Base-by-base conservation (phyloP, 2,329 filamentous ascomycete genomes). In the Akanthomyces dipterigenus region DNA sequence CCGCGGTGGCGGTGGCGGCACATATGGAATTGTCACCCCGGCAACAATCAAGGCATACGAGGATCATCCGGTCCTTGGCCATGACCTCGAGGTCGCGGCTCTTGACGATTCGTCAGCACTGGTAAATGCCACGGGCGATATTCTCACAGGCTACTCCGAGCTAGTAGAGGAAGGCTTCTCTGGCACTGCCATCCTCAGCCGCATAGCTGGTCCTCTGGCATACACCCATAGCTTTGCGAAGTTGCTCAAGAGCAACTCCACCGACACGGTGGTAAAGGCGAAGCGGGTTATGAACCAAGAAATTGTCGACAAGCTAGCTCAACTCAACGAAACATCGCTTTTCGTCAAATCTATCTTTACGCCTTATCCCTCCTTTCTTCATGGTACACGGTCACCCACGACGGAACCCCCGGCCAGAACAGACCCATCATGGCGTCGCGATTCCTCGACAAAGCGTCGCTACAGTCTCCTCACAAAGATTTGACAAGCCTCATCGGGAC, bases 1-100 rank as follows among this genome's bases (percentile, higher is more conserved):
- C 7, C 73, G 74, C 36, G 76, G 76, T 20, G 79, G 78, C 22
- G 60, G 64, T 9, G 71, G 73, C 12, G 73, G 72, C 46, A 81
- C 78, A 64, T 77, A 78, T 28, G 78, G 76, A 55, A 66, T 72
- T 57, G 64, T 70, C 4, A 75, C 72, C 3, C 63, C 68, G 42
- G 31, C 26, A 12, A 49, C 55, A 3, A 24, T 49, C 55, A 58
- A 50, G 22, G 45, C 24, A 1, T 26, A 40, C 28, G 3, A 50
- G 31, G 34, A 59, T 24, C 43, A 45, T 8, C 55, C 45, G 16
- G 22, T 28, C n/a, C n/a, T 42, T 12, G 45, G 55, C 20, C 43
- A 42, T 18, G 34, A 50, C 7, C 34, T 59, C 2, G 8, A 24
- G 26, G 50, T 59, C 20, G 45, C 31, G 16, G 31, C 55, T 8